Conservation (phyloP, 1,139 yeast species). For the Pichia sp. region DNA sequence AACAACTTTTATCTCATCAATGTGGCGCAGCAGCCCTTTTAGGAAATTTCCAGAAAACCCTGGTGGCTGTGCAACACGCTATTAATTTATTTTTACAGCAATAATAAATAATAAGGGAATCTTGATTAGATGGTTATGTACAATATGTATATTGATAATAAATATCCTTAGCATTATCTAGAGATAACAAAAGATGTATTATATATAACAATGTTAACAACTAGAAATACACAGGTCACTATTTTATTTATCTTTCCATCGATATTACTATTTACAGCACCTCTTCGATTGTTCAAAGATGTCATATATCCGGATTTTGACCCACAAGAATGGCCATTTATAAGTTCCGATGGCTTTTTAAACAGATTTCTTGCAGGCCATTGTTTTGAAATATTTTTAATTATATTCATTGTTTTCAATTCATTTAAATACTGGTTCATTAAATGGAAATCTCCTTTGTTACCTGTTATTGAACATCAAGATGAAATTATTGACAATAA, state of each 20-base stretch:
- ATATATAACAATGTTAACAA: too few relatives aligned
- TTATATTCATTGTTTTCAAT: constrained; percentile 3
- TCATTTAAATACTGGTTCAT: constrained; percentile 4
- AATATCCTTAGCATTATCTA: too few relatives aligned
- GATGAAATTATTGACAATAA: background rate
- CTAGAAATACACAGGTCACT: background rate
- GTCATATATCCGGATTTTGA: constrained; percentile 10
- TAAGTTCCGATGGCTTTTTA: constrained; percentile 22
- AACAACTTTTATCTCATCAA: background rate
- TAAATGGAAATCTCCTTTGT: background rate
- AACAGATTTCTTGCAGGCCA: constrained; percentile 26
- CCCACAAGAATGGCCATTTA: constrained; percentile 15
- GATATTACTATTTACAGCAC: constrained; percentile 4
- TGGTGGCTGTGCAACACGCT: background rate
- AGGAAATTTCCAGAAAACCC: background rate
- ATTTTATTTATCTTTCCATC: background rate
- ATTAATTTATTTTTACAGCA: background rate
- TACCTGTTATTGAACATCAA: constrained; percentile 3
- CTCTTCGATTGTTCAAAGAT: constrained; percentile 12
- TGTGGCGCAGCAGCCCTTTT: background rate
- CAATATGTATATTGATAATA: too few relatives aligned
- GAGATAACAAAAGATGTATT: too few relatives aligned
- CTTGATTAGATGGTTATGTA: background rate
- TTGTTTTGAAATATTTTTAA: constrained; percentile 20
- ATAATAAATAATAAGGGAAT: background rate